Base-by-base conservation (phyloP, 2,329 filamentous ascomycete genomes). In the Xylariaceae sp. region DNA sequence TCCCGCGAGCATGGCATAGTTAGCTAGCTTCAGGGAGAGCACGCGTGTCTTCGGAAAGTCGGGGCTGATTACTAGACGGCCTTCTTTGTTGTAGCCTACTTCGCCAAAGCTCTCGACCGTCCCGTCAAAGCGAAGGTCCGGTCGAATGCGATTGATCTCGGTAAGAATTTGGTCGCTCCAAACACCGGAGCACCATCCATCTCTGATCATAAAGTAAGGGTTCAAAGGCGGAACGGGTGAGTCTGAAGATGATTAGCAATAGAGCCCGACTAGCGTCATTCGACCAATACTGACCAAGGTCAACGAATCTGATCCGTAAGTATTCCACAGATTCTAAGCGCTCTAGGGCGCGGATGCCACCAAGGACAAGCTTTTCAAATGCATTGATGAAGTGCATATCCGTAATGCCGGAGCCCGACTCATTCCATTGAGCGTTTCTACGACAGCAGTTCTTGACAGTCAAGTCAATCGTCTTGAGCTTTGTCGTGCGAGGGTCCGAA, bases 361-460 rank as follows among this genome's bases (percentile, higher is more conserved):
- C 72, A 3, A 86, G 50, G 3, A 89, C 81, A 9, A 89, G 67
- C 43, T 74, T 72, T 62, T 88, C 85, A 52, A 89, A 89, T 0
- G 81, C 77, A 18, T 74, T 68, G 51, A 89, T 87, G 49, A 89
- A 89, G 22, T 78, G 72, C 67, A 83, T 76, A 52, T 87, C 83
- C 16, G 81, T 82, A 45, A 88, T 85, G 0, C 83, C 83, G 2
- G 81, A 83, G 3, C 81, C 82, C 0, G 76, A 74, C 50, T 86
- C 82, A 47, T 80, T 74, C 67, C 71, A 81, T 48, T 66, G 65
- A 35, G 65, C 61, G 44, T 71, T 60, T 33, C 72, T 66, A 3
- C 83, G 76, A 53, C 85, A 89, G 59, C 83, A 85, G 47, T 87
- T 87, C 64, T 87, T 87, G 41, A 89, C 81, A 0, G 83, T 82